Percentiles rank a stretch among this genome's conserved stretches.
phyloP scores from a whole-genome alignment of 768 basidiomycete species.

The Suillus brevipes region DNA sequence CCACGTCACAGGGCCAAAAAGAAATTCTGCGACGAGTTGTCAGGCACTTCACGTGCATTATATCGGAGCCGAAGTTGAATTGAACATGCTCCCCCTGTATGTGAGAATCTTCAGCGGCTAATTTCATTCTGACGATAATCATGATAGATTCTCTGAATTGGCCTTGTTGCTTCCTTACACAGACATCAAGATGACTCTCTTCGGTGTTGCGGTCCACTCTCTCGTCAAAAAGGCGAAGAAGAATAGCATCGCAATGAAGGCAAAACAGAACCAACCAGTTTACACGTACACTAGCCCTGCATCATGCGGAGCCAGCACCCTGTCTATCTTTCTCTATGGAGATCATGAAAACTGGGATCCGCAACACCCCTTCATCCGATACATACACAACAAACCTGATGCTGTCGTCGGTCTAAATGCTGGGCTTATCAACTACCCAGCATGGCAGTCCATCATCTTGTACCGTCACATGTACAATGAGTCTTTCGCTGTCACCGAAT shows the following conservation, averaged over 20 bases:
- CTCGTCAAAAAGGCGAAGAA: constrained; percentile 34
- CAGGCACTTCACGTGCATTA: constrained; percentile 36
- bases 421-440: constrained; percentile 35
- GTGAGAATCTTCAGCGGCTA: constrained; percentile 15
- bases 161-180: constrained; percentile 46
- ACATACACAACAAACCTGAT: constrained; percentile 33
- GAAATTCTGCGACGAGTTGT: constrained; percentile 22
- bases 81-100: constrained; percentile 42
- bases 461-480: constrained; percentile 29
- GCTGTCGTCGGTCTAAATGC: constrained; percentile 45
- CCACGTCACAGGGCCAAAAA: constrained; percentile 27
- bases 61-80: constrained; percentile 41
- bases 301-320: constrained; percentile 37
- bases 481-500: constrained; percentile 37
- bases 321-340: constrained; percentile 38
- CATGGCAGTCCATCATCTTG: constrained; percentile 38
- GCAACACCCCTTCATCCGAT: constrained; percentile 17
- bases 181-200: constrained; percentile 43
- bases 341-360: constrained; percentile 28
- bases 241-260: constrained; percentile 33
- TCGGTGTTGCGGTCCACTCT: constrained; percentile 35
- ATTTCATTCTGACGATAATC: constrained; percentile 1
- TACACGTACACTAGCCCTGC: constrained; percentile 39
- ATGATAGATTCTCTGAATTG: constrained; percentile 45
- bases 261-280: constrained; percentile 28